Percentiles rank a stretch among this genome's conserved stretches.
phyloP scores from a whole-genome alignment of 352 stramenopile species.

The Phytopythium delawarense region DNA sequence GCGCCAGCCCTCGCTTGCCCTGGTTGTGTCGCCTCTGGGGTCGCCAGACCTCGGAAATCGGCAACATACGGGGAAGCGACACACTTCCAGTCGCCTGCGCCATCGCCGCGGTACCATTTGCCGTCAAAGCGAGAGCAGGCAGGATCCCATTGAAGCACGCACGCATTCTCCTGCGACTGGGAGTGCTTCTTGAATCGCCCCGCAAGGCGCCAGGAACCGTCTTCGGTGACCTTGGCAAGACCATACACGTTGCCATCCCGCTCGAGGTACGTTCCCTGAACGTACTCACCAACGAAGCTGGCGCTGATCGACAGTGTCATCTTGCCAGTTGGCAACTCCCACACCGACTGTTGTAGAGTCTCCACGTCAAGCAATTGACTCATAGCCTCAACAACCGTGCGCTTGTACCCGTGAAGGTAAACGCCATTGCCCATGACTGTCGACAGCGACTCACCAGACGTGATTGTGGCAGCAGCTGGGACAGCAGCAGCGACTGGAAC shows the following conservation, averaged over 20 bases:
- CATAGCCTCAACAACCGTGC: constrained; percentile 30
- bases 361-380: constrained; percentile 24
- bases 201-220: constrained; percentile 65
- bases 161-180: constrained; percentile 69
- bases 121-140: constrained; percentile 60
- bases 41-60: constrained; percentile 65
- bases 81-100: constrained; percentile 79
- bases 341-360: constrained; percentile 33
- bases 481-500: constrained; percentile 8
- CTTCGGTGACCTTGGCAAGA: constrained; percentile 37
- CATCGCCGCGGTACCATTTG: constrained; percentile 84
- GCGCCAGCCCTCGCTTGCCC: constrained; percentile 19
- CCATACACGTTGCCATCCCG: constrained; percentile 65
- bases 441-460: constrained; percentile 10
- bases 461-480: neutral
- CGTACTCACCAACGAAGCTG: constrained; percentile 53
- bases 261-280: constrained; percentile 70
- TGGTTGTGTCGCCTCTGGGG: constrained; percentile 16
- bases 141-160: constrained; percentile 61
- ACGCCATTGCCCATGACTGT: constrained; percentile 37
- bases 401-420: constrained; percentile 49
- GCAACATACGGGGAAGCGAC: constrained; percentile 36
- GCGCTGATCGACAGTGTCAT: constrained; percentile 41
- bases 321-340: constrained; percentile 69
- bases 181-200: constrained; percentile 64